These are phyloP conservation scores for Malania oleifera DNA, from an alignment of 164 flowering plant genomes.

Conservation along the genomic window DNA sequence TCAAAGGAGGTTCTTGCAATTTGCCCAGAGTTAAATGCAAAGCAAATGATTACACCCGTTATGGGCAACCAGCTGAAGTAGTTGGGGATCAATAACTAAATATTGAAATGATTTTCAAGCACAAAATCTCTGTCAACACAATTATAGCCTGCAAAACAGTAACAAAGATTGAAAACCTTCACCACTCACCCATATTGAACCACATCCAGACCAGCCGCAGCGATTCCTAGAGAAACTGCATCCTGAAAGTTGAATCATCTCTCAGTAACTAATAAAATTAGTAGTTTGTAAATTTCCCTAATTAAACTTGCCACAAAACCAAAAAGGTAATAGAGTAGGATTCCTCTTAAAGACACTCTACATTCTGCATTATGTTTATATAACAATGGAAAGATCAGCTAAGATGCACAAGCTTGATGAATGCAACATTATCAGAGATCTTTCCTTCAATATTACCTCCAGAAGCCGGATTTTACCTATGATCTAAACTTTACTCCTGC, in stretches of 20 bases:
- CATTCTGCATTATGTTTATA: neutral
- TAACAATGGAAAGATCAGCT: neutral
- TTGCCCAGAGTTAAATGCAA: no score
- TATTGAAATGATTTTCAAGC: neutral
- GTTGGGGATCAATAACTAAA: neutral
- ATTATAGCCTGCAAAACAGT: neutral
- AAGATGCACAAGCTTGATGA: no score
- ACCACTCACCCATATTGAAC: constrained; percentile 79
- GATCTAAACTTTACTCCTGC: no score
- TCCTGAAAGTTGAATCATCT: constrained; percentile 48
- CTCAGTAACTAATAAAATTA: constrained; percentile 1
- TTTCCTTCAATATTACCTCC: no score
- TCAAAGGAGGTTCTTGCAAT: no score
- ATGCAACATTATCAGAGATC: no score
- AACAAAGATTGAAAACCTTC: neutral
- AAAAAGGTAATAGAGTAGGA: neutral
- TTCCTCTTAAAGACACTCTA: neutral
- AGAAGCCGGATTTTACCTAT: no score
- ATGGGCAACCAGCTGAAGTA: neutral
- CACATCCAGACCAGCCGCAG: constrained; percentile 70
- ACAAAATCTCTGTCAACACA: neutral
- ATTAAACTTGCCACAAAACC: neutral
- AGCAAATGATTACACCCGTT: no score
- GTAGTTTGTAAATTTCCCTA: neutral
- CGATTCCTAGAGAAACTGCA: constrained; percentile 86